A percentile compares a stretch with the other conserved stretches of the same genome.
These are phyloP conservation scores for Neofusicoccum ribis DNA, from an alignment of 2,329 filamentous ascomycete species.

Conservation along the genomic window DNA sequence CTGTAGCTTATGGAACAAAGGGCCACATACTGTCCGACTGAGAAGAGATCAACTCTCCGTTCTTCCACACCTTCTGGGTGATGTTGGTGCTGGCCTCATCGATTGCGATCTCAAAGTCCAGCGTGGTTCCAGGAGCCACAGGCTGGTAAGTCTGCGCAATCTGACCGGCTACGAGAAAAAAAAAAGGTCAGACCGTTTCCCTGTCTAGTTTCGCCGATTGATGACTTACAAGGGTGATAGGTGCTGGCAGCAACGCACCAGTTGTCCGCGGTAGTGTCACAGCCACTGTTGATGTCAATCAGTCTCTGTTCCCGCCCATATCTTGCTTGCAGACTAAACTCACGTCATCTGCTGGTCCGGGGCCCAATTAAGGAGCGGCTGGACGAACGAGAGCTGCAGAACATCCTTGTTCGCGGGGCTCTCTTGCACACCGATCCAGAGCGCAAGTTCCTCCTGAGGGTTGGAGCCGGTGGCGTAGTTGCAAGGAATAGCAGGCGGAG, in stretches of 20 bases:
- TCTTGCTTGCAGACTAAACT: background rate
- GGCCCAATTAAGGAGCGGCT: slow-evolving; percentile 20
- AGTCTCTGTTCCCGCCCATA: background rate
- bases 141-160: background rate
- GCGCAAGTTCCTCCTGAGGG: background rate
- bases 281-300: background rate
- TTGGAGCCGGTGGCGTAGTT: background rate
- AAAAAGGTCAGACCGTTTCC: too few relatives aligned
- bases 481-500: slow-evolving; percentile 10
- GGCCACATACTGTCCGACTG: slow-evolving; percentile 15
- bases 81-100: slow-evolving; percentile 15
- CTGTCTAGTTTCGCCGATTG: too few relatives aligned
- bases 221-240: slow-evolving; percentile 9
- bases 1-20: background rate
- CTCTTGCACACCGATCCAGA: slow-evolving; percentile 20
- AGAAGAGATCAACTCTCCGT: slow-evolving; percentile 18
- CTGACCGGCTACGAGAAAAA: background rate
- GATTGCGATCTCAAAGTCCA: slow-evolving; percentile 17
- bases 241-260: slow-evolving; percentile 22
- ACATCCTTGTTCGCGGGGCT: slow-evolving; percentile 15
- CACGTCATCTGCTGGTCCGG: slow-evolving; percentile 6
- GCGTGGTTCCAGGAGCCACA: background rate
- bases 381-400: slow-evolving; percentile 19
- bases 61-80: slow-evolving; percentile 19
- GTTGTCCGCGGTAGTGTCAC: slow-evolving; percentile 13